Conservation (phyloP, 305 asterid genomes). For the Fraxinus sp. region DNA sequence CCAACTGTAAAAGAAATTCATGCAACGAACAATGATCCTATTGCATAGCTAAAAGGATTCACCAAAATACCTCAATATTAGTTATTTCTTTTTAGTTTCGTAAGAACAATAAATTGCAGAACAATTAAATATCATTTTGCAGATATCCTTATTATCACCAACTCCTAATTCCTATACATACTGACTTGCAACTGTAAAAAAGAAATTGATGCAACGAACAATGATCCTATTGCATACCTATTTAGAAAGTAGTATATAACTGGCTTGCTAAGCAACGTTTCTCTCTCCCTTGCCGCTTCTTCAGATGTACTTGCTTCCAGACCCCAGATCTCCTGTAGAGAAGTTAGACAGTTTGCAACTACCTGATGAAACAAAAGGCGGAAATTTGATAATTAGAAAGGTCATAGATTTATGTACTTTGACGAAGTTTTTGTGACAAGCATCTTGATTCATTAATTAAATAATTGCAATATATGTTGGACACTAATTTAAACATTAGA, state of each 20-base stretch:
- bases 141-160: no score
- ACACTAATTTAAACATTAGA: conserved; percentile 11
- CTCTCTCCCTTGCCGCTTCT: conserved; percentile 89
- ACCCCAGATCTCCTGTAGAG: conserved; percentile 96
- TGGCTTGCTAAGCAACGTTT: conserved; percentile 79
- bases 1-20: no score
- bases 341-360: conserved; percentile 85
- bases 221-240: conserved; percentile 41
- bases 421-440: neutral
- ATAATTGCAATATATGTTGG: neutral
- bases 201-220: conserved; percentile 11
- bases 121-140: no score
- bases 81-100: no score
- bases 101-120: no score
- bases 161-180: no score
- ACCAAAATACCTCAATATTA: no score
- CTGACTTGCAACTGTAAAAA: conserved; percentile 11
- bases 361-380: conserved; percentile 48
- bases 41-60: no score
- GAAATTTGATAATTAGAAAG: conserved; percentile 13
- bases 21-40: no score
- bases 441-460: neutral
- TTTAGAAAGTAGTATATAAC: conserved; percentile 81
- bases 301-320: conserved; percentile 89
- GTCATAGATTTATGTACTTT: neutral